Evolutionary conservation across 2,329 filamentous ascomycete genomes (phyloP).

Genomic region (Aspergillus oerlinghausenensis): DNA sequence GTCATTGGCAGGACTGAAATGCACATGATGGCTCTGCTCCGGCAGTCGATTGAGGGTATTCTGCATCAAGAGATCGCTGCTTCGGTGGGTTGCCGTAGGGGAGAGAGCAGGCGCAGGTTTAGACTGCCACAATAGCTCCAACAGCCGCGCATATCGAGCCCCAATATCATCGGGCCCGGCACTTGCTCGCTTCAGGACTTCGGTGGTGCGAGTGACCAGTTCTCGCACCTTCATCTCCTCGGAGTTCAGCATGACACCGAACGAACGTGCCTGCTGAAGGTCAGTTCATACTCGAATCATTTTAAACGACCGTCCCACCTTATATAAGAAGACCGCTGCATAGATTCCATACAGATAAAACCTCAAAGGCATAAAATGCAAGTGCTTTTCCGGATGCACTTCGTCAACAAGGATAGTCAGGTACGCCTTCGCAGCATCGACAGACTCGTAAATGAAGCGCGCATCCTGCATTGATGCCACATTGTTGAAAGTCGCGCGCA

Average conservation of each 20-base stretch:
- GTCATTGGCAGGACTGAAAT: conserved; percentile 48
- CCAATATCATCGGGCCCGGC: conserved; percentile 57
- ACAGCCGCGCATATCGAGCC: conserved; percentile 56
- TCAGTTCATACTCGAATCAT: neutral
- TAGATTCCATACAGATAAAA: conserved; percentile 62
- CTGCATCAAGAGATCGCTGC: conserved; percentile 29
- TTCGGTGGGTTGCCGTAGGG: conserved; percentile 25
- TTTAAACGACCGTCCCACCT: conserved; percentile 36
- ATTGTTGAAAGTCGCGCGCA: conserved; percentile 47
- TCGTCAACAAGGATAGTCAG: conserved; percentile 57
- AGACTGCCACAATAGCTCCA: conserved; percentile 57
- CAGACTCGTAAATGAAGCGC: conserved; percentile 62
- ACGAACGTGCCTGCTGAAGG: conserved; percentile 48
- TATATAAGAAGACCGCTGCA: conserved; percentile 62
- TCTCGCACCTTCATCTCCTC: conserved; percentile 54
- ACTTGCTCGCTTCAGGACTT: conserved; percentile 56
- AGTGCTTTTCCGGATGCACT: conserved; percentile 54
- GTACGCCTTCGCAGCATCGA: conserved; percentile 60
- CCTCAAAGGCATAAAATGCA: conserved; percentile 61
- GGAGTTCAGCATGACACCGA: conserved; percentile 54
- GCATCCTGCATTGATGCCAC: conserved; percentile 59
- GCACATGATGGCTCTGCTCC: conserved; percentile 31
- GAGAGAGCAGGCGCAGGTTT: conserved; percentile 26
- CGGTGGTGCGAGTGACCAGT: conserved; percentile 55
- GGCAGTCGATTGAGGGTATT: conserved; percentile 27